Base-by-base conservation (phyloP, 805 yeast genomes). In the Ogataea parapolymorpha region DNA sequence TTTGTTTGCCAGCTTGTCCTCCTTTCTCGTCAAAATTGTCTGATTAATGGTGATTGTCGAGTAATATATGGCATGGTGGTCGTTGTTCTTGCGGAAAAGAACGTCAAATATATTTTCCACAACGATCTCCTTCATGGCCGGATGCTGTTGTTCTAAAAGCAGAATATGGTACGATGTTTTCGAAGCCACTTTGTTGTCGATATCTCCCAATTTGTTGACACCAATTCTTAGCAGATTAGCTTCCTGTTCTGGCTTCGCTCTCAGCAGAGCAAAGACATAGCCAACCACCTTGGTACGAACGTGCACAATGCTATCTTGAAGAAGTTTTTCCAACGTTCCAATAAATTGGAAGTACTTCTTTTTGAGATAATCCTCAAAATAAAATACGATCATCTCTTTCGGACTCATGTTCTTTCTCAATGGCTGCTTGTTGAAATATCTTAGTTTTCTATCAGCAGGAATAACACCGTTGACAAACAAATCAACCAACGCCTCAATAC, bases 231-330 rank as follows among this genome's bases (percentile, higher is more conserved):
- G 71, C 50, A 93, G 69, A 62, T 93, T 93, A 38, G 82, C 95
- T 63, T 93, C 99, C 70, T 93, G 99, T 67, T 93, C 99, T 4
- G 99, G 98, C 62, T 90, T 91, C 5, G 83, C 72, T 49, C 80
- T 80, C 45, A 93, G 68, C 32, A 93, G 70, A 42, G 85, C 95
- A 51, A 89, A 85, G 24, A 90, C 75, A 57, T 86, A 89, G 29
- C 77, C 69, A 25, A 89, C 76, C 22, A 84, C 79, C 48, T 79
- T 85, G 71, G 82, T 74, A 61, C 95, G 80, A 32, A 91, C 95
- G 58, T 85, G 91, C 44, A 82, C 78, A 52, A 93, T 89, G 11
- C 96, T 85, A 61, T 93, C 99, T 56, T 87, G 95, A n/a, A 87
- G 75, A 41, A 91, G 69, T 41, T 68, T 72, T 65, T 93, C 99